A percentile compares a stretch with the other conserved stretches of the same genome.
These are phyloP conservation scores for Yamadazyma ubonensis DNA, from an alignment of 805 yeast genomes.

Conservation along the genomic window DNA sequence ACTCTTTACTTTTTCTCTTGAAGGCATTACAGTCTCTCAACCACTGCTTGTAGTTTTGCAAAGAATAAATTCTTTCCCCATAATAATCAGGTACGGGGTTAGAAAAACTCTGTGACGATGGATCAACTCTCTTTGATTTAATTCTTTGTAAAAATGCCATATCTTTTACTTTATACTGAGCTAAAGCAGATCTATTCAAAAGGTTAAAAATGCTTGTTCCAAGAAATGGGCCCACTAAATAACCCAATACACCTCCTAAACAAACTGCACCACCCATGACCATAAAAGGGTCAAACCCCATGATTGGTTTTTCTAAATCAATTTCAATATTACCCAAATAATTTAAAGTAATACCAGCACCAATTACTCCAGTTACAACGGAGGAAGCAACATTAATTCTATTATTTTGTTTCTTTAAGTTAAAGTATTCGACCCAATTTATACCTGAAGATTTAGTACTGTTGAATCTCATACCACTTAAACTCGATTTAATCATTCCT, in stretches of 20 bases:
- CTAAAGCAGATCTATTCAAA: slow-evolving; percentile 46
- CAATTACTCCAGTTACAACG: slow-evolving; percentile 60
- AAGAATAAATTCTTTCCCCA: slow-evolving; percentile 90
- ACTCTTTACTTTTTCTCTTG: slow-evolving; percentile 76
- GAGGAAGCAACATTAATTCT: slow-evolving; percentile 68
- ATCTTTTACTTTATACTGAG: slow-evolving; percentile 59
- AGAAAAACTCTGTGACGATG: slow-evolving; percentile 81
- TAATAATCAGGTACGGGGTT: slow-evolving; percentile 99
- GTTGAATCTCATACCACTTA: background rate
- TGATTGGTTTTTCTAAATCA: slow-evolving; percentile 80
- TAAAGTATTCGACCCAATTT: slow-evolving; percentile 80
- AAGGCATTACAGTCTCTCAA: slow-evolving; percentile 91
- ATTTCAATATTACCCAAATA: slow-evolving; percentile 78
- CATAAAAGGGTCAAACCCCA: slow-evolving; percentile 88
- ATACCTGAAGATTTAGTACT: slow-evolving; percentile 20
- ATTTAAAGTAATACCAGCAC: slow-evolving; percentile 68
- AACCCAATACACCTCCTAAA: slow-evolving; percentile 74
- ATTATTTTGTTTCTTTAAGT: slow-evolving; percentile 73
- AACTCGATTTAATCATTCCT: no score
- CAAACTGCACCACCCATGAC: slow-evolving; percentile 74
- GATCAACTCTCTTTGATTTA: slow-evolving; percentile 82
- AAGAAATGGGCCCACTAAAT: slow-evolving; percentile 73
- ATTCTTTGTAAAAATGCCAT: slow-evolving; percentile 72
- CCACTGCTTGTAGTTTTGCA: slow-evolving; percentile 91
- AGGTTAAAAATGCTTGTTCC: slow-evolving; percentile 71